Percentiles rank a stretch among this genome's conserved stretches.
Conservation (phyloP, 2,329 filamentous ascomycete genomes). For the Xylogone sp. region DNA sequence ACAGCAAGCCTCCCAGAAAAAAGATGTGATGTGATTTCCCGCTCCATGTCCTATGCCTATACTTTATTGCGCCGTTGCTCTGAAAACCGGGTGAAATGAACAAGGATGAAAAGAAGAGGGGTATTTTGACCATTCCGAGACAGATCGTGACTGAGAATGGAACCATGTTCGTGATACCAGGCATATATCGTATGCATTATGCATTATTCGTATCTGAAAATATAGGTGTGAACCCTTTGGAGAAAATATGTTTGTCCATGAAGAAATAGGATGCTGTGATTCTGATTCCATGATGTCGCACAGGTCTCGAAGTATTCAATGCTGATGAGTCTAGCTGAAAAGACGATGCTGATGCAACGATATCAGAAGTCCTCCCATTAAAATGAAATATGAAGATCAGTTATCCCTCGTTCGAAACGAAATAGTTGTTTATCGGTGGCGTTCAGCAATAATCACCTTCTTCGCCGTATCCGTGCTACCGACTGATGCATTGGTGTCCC, state of each 20-base stretch:
- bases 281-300: background rate
- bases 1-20: background rate
- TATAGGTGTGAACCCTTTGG: background rate
- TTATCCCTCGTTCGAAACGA: background rate
- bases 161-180: background rate
- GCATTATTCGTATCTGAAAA: background rate
- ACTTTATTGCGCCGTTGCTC: background rate
- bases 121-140: background rate
- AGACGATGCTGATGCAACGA: background rate
- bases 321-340: background rate
- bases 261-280: background rate
- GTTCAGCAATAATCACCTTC: constrained; percentile 33
- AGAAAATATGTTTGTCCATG: background rate
- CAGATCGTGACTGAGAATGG: background rate
- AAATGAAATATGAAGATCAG: background rate
- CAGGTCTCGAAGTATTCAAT: background rate
- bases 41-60: background rate
- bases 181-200: background rate
- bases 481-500: constrained; percentile 58
- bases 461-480: constrained; percentile 63
- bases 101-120: background rate
- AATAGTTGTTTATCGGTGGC: background rate
- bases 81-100: background rate
- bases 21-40: background rate
- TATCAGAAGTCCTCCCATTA: background rate